Conservation (phyloP, 1,139 yeast genomes). For the Casaregolazyma lundiana region DNA sequence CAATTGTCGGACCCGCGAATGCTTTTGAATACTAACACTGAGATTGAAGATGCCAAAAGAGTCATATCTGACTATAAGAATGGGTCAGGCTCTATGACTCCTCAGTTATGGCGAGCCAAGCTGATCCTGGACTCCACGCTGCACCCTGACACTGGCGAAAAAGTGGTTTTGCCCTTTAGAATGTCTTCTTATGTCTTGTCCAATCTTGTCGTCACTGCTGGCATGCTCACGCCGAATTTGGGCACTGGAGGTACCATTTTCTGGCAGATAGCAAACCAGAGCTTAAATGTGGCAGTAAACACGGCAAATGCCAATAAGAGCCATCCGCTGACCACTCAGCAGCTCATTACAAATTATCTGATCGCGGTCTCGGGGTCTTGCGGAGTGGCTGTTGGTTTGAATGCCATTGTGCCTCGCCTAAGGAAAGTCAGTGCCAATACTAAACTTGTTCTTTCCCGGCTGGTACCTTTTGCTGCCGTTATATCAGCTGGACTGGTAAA, state of each 20-base stretch:
- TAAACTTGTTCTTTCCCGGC: conserved; percentile 65
- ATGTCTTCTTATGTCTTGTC: conserved; percentile 95
- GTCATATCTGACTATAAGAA: conserved; percentile 67
- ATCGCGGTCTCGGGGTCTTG: conserved; percentile 94
- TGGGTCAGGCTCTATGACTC: conserved; percentile 64
- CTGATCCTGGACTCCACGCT: conserved; percentile 78
- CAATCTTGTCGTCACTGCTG: conserved; percentile 90
- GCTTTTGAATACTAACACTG: conserved; percentile 65
- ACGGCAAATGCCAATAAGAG: conserved; percentile 95
- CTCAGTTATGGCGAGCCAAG: conserved; percentile 87
- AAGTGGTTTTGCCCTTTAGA: conserved; percentile 86
- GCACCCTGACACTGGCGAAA: conserved; percentile 94
- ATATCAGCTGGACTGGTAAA: conserved; percentile 94
- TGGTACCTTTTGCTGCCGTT: conserved; percentile 97
- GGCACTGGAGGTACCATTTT: conserved; percentile 87
- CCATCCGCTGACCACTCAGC: conserved; percentile 77
- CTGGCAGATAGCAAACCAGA: conserved; percentile 98
- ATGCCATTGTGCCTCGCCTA: conserved; percentile 78
- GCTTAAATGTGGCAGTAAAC: conserved; percentile 92
- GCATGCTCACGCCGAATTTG: conserved; percentile 93
- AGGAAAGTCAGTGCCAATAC: conserved; percentile 64
- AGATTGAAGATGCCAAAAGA: conserved; percentile 60
- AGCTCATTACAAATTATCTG: conserved; percentile 70
- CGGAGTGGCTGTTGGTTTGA: conserved; percentile 89
- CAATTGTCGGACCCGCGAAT: conserved; percentile 89